phyloP scores from a whole-genome alignment of 495 filamentous ascomycete species.

The Clavariopsis aquatica region DNA sequence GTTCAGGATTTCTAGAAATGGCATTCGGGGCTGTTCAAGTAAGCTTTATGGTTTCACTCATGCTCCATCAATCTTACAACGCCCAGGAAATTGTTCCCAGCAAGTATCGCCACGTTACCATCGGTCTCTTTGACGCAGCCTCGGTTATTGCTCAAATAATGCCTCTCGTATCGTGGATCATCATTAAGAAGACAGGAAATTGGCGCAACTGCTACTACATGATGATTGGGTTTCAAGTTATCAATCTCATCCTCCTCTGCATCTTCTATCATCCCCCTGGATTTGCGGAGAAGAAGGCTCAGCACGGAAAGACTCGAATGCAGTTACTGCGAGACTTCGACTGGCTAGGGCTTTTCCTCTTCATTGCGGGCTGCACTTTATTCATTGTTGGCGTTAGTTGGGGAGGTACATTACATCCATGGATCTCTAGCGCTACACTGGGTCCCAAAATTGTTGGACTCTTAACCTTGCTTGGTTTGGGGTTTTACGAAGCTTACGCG shows the following conservation, averaged over 20 bases:
- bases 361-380: conserved; percentile 28
- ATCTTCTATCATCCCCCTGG: conserved; percentile 37
- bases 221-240: conserved; percentile 34
- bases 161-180: conserved; percentile 34
- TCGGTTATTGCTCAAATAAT: conserved; percentile 35
- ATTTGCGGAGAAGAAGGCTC: conserved; percentile 30
- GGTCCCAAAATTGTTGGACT: conserved; percentile 27
- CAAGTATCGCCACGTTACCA: conserved; percentile 33
- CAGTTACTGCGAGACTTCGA: conserved; percentile 29
- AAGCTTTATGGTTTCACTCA: background rate
- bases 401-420: conserved; percentile 32
- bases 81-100: conserved; percentile 31
- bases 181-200: conserved; percentile 30
- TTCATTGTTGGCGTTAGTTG: conserved; percentile 34
- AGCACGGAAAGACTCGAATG: conserved; percentile 18
- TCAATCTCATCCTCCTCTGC: conserved; percentile 26
- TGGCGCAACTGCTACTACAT: conserved; percentile 29
- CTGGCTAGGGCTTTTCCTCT: conserved; percentile 33
- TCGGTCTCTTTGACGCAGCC: conserved; percentile 33
- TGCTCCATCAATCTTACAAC: background rate
- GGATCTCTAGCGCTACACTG: conserved; percentile 26
- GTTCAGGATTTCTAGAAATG: conserved; percentile 37
- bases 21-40: conserved; percentile 36
- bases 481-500: conserved; percentile 31
- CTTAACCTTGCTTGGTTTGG: conserved; percentile 28